Percentiles rank a stretch among this genome's conserved stretches.
These are phyloP conservation scores for Plasmodium reichenowi DNA, from an alignment of 169 alveolate genomes.

Conservation along the genomic window DNA sequence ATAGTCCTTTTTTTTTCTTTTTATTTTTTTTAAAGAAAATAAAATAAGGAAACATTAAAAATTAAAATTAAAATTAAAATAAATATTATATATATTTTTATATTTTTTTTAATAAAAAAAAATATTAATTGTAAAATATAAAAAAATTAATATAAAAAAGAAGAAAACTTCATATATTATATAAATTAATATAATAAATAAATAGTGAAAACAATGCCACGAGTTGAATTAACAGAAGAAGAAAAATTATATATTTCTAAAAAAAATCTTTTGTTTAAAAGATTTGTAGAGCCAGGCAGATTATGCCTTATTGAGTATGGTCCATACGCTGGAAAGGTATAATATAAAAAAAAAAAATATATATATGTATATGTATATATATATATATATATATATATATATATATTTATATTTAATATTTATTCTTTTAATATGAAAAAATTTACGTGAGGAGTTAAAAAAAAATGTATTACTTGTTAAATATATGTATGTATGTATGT, in stretches of 20 bases:
- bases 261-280: conserved; percentile 88
- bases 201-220: conserved; percentile 23
- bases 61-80: no score
- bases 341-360: no score
- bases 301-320: conserved; percentile 93
- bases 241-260: conserved; percentile 39
- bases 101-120: no score
- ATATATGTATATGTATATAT: not conserved
- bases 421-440: not conserved
- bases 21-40: not conserved
- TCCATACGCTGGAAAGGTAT: conserved; percentile 94
- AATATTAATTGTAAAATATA: no score
- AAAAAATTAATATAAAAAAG: no score
- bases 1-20: conserved; percentile 1
- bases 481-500: not conserved
- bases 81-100: no score
- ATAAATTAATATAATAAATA: no score
- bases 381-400: not conserved
- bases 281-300: conserved; percentile 95
- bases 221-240: conserved; percentile 48
- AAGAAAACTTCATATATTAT: no score
- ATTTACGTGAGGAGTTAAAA: not conserved
- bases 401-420: not conserved
- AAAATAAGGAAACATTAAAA: no score
- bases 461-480: not conserved